Percentiles rank a stretch among this genome's conserved stretches.
These are phyloP conservation scores for Apiospora phragmitis DNA, from an alignment of 2,329 filamentous ascomycete genomes.

Conservation along the genomic window DNA sequence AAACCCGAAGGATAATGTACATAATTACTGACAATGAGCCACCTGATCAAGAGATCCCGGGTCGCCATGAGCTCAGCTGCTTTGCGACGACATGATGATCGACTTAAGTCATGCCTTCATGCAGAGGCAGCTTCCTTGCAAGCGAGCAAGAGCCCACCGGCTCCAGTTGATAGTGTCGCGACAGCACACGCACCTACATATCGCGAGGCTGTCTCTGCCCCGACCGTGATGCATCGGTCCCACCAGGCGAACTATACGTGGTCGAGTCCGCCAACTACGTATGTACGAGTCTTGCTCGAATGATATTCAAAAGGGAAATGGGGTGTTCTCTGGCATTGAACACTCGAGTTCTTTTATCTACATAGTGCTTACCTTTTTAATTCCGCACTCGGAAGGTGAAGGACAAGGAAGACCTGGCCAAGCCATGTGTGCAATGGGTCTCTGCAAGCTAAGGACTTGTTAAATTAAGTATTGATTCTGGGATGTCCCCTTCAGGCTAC, in stretches of 20 bases:
- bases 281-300: not conserved
- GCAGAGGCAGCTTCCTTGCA: not conserved
- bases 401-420: not conserved
- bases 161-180: not conserved
- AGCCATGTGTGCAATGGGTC: not conserved
- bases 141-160: not conserved
- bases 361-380: not conserved
- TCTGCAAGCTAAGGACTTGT: not conserved
- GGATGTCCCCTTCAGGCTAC: not conserved
- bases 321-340: not conserved
- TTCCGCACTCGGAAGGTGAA: not conserved
- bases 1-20: too few relatives aligned
- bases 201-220: not conserved
- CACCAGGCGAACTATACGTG: not conserved
- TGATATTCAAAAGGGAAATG: not conserved
- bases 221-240: not conserved
- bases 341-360: not conserved
- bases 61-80: not conserved
- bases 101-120: not conserved
- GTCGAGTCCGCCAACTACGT: too few relatives aligned
- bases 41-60: not conserved
- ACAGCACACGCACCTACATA: not conserved
- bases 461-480: too few relatives aligned
- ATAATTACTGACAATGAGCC: not conserved
- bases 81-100: not conserved